A percentile compares a stretch with the other conserved stretches of the same genome.
Evolutionary conservation across 2,329 filamentous ascomycete genomes (phyloP).

Genomic region (Ophiostoma novo-ulmi): DNA sequence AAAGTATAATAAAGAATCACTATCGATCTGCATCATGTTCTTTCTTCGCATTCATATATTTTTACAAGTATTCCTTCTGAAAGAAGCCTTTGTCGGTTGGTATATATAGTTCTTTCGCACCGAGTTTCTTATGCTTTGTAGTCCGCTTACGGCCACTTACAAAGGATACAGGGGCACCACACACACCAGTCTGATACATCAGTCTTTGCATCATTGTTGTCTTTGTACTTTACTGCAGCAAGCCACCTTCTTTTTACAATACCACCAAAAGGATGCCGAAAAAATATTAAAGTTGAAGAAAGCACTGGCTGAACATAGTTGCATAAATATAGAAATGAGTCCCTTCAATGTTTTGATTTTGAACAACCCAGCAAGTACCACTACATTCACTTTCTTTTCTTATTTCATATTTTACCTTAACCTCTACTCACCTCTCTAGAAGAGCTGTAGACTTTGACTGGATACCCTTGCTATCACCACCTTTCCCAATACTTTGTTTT

Average conservation of each 20-base stretch:
- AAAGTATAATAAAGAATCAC: not conserved
- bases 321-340: not conserved
- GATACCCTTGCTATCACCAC: not conserved
- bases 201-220: not conserved
- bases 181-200: not conserved
- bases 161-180: slow-evolving; percentile 1
- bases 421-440: not conserved
- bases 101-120: not conserved
- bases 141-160: not conserved
- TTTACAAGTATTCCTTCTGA: not conserved
- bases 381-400: not conserved
- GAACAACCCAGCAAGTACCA: not conserved
- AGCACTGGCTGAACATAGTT: not conserved
- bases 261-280: not conserved
- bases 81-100: not conserved
- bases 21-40: not conserved
- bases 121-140: not conserved
- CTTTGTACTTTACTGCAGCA: not conserved
- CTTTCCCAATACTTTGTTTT: too few species aligned
- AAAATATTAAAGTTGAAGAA: not conserved
- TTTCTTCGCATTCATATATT: not conserved
- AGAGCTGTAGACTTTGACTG: not conserved
- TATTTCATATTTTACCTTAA: not conserved
- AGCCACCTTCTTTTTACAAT: not conserved
- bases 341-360: not conserved